Conservation (phyloP, 2,329 filamentous ascomycete species). For the Ophiocordyceps camponoti-floridani region DNA sequence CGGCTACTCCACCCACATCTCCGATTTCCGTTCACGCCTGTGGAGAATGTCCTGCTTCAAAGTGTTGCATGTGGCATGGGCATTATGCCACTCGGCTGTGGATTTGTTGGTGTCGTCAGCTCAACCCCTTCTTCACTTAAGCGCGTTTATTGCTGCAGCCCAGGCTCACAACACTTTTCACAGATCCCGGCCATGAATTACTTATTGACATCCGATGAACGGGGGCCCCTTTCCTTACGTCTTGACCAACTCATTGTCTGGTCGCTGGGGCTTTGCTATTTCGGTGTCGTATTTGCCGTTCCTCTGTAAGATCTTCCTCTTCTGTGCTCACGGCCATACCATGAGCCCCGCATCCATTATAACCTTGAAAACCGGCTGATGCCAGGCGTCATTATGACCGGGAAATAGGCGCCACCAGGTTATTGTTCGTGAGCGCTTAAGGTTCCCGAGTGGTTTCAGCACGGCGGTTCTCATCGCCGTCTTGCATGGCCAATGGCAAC, state of each 20-base stretch:
- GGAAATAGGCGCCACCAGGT: conserved; percentile 54
- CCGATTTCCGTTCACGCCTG: conserved; percentile 69
- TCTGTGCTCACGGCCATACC: neutral
- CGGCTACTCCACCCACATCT: conserved; percentile 57
- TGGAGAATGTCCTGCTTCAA: conserved; percentile 94
- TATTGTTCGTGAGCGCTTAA: conserved; percentile 79
- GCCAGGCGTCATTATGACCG: neutral
- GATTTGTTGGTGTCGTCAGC: conserved; percentile 71
- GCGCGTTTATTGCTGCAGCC: neutral
- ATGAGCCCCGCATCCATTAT: neutral
- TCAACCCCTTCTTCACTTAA: neutral
- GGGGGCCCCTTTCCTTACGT: conserved; percentile 55
- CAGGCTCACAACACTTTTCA: neutral
- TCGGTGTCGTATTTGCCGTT: conserved; percentile 92
- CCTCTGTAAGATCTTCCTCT: conserved; percentile 38
- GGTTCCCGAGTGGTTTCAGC: conserved; percentile 89
- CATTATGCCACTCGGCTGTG: conserved; percentile 90
- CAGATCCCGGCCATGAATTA: conserved; percentile 79
- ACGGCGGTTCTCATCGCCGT: conserved; percentile 88
- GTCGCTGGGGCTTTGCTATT: conserved; percentile 87
- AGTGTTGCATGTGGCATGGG: conserved; percentile 90
- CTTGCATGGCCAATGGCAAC: conserved; percentile 46
- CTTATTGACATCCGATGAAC: conserved; percentile 58
- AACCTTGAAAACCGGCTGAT: neutral
- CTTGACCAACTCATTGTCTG: conserved; percentile 70